Conservation (phyloP, 139 green algal species). For the Microglena sp. region DNA sequence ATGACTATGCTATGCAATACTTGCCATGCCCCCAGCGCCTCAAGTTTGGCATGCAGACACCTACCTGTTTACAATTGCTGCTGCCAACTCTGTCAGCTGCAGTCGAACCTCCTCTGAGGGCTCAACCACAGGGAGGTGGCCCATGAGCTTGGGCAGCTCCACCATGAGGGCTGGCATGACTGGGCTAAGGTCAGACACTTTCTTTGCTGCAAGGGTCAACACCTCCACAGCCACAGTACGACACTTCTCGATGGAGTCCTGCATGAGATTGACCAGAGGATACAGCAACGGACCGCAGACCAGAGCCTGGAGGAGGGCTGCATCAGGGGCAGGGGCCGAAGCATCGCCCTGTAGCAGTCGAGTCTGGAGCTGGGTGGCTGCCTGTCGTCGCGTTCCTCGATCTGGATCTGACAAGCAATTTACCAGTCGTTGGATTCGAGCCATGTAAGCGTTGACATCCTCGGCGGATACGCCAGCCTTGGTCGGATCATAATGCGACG, state of each 20-base stretch:
- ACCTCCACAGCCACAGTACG: slow-evolving; percentile 25
- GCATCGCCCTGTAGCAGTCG: slow-evolving; percentile 25
- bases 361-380: slow-evolving; percentile 22
- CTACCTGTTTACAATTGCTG: slow-evolving; percentile 12
- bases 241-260: slow-evolving; percentile 46
- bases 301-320: slow-evolving; percentile 30
- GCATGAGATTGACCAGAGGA: slow-evolving; percentile 38
- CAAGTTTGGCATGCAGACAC: neutral
- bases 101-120: slow-evolving; percentile 50
- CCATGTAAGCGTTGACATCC: slow-evolving; percentile 23
- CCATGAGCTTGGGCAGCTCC: slow-evolving; percentile 40
- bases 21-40: no score
- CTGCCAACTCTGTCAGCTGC: slow-evolving; percentile 15
- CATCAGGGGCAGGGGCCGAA: slow-evolving; percentile 5
- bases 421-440: slow-evolving; percentile 48
- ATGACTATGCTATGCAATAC: no score
- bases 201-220: slow-evolving; percentile 16
- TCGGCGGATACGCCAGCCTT: slow-evolving; percentile 21
- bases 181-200: slow-evolving; percentile 22
- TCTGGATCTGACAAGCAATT: slow-evolving; percentile 72
- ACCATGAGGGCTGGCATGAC: slow-evolving; percentile 46
- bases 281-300: slow-evolving; percentile 41
- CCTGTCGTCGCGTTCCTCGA: slow-evolving; percentile 27
- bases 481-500: slow-evolving; percentile 22
- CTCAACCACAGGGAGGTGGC: slow-evolving; percentile 45